phyloP scores from a whole-genome alignment of 192 early-diverging fungal genomes.

The Jimgerdemannia flammicorona region DNA sequence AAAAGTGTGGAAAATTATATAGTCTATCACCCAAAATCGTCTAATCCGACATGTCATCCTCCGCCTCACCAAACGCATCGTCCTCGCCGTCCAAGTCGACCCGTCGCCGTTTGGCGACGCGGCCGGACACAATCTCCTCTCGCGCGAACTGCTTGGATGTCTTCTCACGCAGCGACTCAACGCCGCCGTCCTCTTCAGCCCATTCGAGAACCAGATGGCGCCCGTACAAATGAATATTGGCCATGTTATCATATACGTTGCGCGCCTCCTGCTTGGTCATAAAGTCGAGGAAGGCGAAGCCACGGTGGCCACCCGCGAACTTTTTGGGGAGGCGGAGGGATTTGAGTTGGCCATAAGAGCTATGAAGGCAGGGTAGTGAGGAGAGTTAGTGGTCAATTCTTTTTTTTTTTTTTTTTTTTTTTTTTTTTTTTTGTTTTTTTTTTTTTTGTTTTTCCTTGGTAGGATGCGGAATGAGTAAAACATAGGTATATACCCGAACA shows the following conservation, averaged over 20 bases:
- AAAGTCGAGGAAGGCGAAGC: conserved; percentile 98
- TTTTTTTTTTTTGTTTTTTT: too few relatives aligned
- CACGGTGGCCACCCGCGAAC: conserved; percentile 89
- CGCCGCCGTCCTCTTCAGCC: conserved; percentile 81
- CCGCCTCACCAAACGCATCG: conserved; percentile 8
- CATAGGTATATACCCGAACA: conserved; percentile 62
- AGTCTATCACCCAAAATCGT: too few relatives aligned
- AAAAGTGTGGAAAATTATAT: too few relatives aligned
- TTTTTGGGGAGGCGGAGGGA: conserved; percentile 94
- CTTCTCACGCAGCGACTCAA: conserved; percentile 85
- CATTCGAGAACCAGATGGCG: conserved; percentile 95
- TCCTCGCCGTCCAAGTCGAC: conserved; percentile 53
- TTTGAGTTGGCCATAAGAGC: conserved; percentile 92
- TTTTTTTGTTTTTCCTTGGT: too few relatives aligned
- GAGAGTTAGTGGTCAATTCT: too few relatives aligned
- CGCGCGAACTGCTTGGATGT: conserved; percentile 74
- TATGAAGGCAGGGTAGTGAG: too few relatives aligned
- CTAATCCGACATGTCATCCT: too few relatives aligned
- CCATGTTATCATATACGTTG: conserved; percentile 81
- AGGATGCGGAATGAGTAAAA: conserved; percentile 5
- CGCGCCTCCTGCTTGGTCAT: conserved; percentile 94
- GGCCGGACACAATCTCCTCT: conserved; percentile 50
- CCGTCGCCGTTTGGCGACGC: conserved; percentile 55
- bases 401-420: too few relatives aligned
- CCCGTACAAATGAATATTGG: conserved; percentile 94